Evolutionary conservation across 371 early-diverging fungal species (phyloP).

Genomic region (Syncephalastrum contaminatum): DNA sequence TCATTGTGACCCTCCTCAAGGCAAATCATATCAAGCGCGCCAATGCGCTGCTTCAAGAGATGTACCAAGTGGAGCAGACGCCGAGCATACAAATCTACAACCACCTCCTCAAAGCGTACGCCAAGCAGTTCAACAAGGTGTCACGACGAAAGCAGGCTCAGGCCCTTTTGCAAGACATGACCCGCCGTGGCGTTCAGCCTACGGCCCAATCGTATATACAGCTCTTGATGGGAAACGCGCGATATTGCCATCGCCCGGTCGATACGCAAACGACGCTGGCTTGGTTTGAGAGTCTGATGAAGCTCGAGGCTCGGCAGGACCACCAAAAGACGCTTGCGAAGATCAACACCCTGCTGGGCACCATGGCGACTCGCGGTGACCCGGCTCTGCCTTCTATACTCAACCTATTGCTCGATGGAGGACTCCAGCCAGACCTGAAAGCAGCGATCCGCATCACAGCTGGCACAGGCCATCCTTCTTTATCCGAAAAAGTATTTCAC

Average conservation of each 20-base stretch:
- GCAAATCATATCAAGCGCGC: slow-evolving; percentile 10
- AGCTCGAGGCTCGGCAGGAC: slow-evolving; percentile 3
- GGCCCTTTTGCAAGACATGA: slow-evolving; percentile 15
- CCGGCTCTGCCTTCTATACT: slow-evolving; percentile 5
- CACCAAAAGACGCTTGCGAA: slow-evolving; percentile 5
- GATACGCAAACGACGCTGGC: not conserved
- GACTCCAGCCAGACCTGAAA: slow-evolving; percentile 3
- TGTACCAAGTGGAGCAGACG: slow-evolving; percentile 9
- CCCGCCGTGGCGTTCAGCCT: slow-evolving; percentile 8
- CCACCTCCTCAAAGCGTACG: slow-evolving; percentile 13
- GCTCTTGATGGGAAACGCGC: slow-evolving; percentile 11
- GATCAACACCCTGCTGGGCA: slow-evolving; percentile 9
- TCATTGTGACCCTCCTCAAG: slow-evolving; percentile 8
- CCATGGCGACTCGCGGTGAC: slow-evolving; percentile 13
- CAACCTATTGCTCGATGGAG: not conserved
- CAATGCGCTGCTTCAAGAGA: slow-evolving; percentile 5
- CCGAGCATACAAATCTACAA: slow-evolving; percentile 10
- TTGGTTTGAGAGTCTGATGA: slow-evolving; percentile 10
- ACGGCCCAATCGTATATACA: slow-evolving; percentile 11
- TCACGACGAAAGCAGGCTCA: slow-evolving; percentile 6
- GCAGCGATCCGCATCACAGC: slow-evolving; percentile 6
- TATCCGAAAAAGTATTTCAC: slow-evolving; percentile 11
- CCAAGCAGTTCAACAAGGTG: slow-evolving; percentile 10
- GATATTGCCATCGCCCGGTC: slow-evolving; percentile 1
- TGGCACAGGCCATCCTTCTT: slow-evolving; percentile 9